Conservation (phyloP, 768 basidiomycete species). For the Mycena pura region DNA sequence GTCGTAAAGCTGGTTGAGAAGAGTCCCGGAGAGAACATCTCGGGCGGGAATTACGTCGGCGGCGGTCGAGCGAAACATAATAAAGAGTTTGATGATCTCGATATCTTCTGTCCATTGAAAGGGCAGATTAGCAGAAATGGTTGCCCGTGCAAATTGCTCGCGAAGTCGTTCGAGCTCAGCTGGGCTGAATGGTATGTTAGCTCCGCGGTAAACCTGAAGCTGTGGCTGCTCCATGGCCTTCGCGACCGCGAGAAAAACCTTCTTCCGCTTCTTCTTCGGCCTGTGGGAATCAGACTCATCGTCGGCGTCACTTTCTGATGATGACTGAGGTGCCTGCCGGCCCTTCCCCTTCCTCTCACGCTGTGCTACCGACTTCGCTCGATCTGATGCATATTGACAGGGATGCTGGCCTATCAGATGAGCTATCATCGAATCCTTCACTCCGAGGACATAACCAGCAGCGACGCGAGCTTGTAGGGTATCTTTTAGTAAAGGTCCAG, state of each 20-base stretch:
- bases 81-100: slow-evolving; percentile 35
- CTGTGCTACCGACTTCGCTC: slow-evolving; percentile 22
- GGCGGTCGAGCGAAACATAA: slow-evolving; percentile 35
- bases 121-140: slow-evolving; percentile 36
- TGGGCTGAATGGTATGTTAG: slow-evolving; percentile 33
- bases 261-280: slow-evolving; percentile 16
- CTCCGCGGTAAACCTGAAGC: slow-evolving; percentile 34
- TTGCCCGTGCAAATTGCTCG: slow-evolving; percentile 34
- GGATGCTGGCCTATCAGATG: slow-evolving; percentile 22
- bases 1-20: slow-evolving; percentile 27
- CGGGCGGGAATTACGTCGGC: slow-evolving; percentile 28
- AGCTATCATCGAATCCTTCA: slow-evolving; percentile 33
- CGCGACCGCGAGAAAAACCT: slow-evolving; percentile 28
- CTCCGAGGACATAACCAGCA: background rate
- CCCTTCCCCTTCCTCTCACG: slow-evolving; percentile 13
- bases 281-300: slow-evolving; percentile 7
- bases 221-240: slow-evolving; percentile 28
- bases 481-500: background rate
- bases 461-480: background rate
- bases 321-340: too few relatives aligned
- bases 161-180: slow-evolving; percentile 26
- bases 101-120: slow-evolving; percentile 37
- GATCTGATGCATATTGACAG: slow-evolving; percentile 28
- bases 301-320: background rate
- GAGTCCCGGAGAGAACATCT: slow-evolving; percentile 25